Base-by-base conservation (phyloP, 768 basidiomycete genomes). In the Crepidotus variabilis region DNA sequence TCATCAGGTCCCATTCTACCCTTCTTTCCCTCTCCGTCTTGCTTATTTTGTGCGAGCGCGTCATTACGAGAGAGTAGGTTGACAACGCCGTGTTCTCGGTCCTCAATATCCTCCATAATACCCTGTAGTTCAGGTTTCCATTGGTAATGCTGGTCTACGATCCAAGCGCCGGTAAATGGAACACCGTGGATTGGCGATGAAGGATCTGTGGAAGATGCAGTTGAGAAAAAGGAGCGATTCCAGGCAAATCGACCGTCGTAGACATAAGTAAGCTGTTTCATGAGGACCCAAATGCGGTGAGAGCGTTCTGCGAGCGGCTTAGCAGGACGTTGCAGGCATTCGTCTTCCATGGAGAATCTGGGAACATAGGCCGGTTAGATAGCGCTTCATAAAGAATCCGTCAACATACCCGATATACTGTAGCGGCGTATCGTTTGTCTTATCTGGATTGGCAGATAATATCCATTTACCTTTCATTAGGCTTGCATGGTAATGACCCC, bases 311-410 rank as follows among this genome's bases (percentile, higher is more conserved):
- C 39, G 28, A 68, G 63, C 1, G 67, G 72, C 2, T 67, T 59
- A 13, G 66, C 55, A 7, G 66, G 63, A 10, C 55, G 53, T 16
- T 54, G 56, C 72, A 75, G n/a, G n/a, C n/a, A n/a, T 6, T 61
- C 55, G n/a, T 64, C 60, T 57, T 74, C 69, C 47, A 69, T 67
- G 21, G 70, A 71, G 52, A 70, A 74, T 22, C 73, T 71, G 60
- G 53, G 28, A 57, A 55, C 33, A 56, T 52, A 18, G 35, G 9
- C n/a, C n/a, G 8, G 43, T 22, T 22, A 34, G 6, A 57, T 50
- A n/a, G 56, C 62, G n/a, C 13, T 16, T 14, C n/a, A n/a, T n/a
- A n/a, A n/a, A n/a, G n/a, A n/a, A n/a, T n/a, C n/a, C n/a, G n/a
- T n/a, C n/a, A n/a, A 24, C 47, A 21, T 34, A 65, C 62, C 65